Percentiles rank a stretch among this genome's conserved stretches.
These are phyloP conservation scores for Talaromyces wortmannii DNA, from an alignment of 495 filamentous ascomycete species.

Conservation along the genomic window DNA sequence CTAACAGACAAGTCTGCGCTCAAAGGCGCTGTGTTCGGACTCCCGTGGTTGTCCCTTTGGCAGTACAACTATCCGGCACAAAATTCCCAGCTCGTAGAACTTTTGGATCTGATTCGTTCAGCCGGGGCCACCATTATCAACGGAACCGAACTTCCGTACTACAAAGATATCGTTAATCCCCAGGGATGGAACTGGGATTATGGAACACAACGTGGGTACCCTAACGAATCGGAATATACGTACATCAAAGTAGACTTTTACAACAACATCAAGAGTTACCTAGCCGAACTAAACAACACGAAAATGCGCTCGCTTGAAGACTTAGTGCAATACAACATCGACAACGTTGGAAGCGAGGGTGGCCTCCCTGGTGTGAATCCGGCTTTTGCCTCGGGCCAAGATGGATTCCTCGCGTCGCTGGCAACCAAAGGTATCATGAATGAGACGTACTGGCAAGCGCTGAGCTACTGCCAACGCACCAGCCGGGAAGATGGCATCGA, in stretches of 20 bases:
- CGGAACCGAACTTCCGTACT: conserved; percentile 58
- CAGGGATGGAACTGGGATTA: conserved; percentile 70
- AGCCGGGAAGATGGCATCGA: conserved; percentile 63
- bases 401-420: conserved; percentile 56
- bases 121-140: conserved; percentile 67
- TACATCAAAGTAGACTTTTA: conserved; percentile 72
- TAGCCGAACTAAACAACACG: conserved; percentile 58
- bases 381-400: conserved; percentile 65
- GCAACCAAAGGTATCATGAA: conserved; percentile 55
- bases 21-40: conserved; percentile 56
- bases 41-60: conserved; percentile 70
- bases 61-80: conserved; percentile 44
- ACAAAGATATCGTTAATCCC: conserved; percentile 52
- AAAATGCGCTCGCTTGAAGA: conserved; percentile 58
- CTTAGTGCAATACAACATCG: conserved; percentile 60
- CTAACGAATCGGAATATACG: conserved; percentile 66
- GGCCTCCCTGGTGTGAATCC: conserved; percentile 55
- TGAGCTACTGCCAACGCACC: conserved; percentile 50
- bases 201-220: conserved; percentile 50
- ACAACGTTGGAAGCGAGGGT: conserved; percentile 62
- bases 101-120: conserved; percentile 45
- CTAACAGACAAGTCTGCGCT: conserved; percentile 45
- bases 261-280: conserved; percentile 62
- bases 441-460: conserved; percentile 57
- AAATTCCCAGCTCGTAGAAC: conserved; percentile 39